These are phyloP conservation scores for Flaveria ramosissima DNA, from an alignment of 129 eudicot species.

Conservation along the genomic window DNA sequence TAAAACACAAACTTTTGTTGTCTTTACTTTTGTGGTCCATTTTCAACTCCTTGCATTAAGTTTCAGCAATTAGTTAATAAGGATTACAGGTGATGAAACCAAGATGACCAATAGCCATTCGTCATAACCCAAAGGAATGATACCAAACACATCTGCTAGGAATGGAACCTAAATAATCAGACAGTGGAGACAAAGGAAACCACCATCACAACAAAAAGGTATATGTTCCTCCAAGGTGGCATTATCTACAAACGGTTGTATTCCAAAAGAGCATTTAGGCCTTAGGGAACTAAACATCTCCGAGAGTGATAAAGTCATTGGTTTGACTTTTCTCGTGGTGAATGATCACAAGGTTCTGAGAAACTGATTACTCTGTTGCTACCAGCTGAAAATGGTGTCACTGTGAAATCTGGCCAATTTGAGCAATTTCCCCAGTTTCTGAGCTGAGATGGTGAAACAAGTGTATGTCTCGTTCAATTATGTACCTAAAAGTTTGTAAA, in stretches of 20 bases:
- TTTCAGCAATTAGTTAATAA: slow-evolving; percentile 59
- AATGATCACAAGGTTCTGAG: slow-evolving; percentile 77
- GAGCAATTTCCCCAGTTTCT: slow-evolving; percentile 74
- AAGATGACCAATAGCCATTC: slow-evolving; percentile 67
- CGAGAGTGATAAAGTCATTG: slow-evolving; percentile 69
- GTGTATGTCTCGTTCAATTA: slow-evolving; percentile 65
- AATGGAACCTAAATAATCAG: slow-evolving; percentile 66
- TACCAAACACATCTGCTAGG: slow-evolving; percentile 60
- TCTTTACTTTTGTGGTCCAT: slow-evolving; percentile 53
- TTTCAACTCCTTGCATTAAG: slow-evolving; percentile 52
- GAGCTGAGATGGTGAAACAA: slow-evolving; percentile 73
- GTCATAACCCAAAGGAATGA: slow-evolving; percentile 51
- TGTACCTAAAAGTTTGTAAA: slow-evolving; percentile 53
- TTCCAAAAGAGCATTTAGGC: slow-evolving; percentile 65
- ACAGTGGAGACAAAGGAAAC: slow-evolving; percentile 67
- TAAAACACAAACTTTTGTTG: slow-evolving; percentile 19
- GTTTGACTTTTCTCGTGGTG: slow-evolving; percentile 67
- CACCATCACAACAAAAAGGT: slow-evolving; percentile 68
- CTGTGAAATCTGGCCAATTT: slow-evolving; percentile 68
- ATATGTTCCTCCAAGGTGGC: slow-evolving; percentile 85
- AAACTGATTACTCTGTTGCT: slow-evolving; percentile 48
- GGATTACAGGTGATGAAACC: slow-evolving; percentile 71
- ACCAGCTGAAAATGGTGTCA: slow-evolving; percentile 55
- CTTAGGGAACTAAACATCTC: slow-evolving; percentile 74
- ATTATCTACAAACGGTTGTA: slow-evolving; percentile 63